Base-by-base conservation (phyloP, 768 basidiomycete genomes). In the Leccinum arenicola region DNA sequence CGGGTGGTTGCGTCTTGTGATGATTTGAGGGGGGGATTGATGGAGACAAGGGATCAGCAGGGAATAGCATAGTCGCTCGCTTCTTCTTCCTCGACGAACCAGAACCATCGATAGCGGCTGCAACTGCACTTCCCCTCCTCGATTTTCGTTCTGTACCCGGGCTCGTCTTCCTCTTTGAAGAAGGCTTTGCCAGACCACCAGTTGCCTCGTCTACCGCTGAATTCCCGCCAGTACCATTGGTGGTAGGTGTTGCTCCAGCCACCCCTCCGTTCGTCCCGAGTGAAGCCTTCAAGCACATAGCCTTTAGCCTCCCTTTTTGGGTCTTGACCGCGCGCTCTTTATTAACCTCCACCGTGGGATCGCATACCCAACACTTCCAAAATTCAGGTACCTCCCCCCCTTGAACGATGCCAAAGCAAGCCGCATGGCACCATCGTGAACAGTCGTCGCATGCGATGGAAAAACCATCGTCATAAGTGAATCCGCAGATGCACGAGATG, bases 371-470 rank as follows among this genome's bases (percentile, higher is more conserved):
- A 72, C 93, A 97, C 23, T 74, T 73, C 79, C 89, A 94, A 57
- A 86, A 82, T 50, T 93, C 91, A 1, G 89, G 88, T 0, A 90
- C 86, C 48, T 74, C 64, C 7, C 70, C 70, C 4, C 78, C 81
- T 54, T 80, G 74, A 12, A 77, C 74, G 61, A 89, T 86, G 50
- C 77, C 82, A 64, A 89, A 89, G 74, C 94, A 95, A 8, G 84
- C 85, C 7, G 83, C 86, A 74, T 95, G 93, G 64, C 87, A 88
- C 92, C 93, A 95, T 40, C 87, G 82, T 21, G 80, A 82, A 69
- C 93, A 95, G 52, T 76, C 70, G 71, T 95, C 93, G 74, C 93
- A 95, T 10, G 88, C 89, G 61, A 95, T 90, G 10, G 86, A 88
- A 71, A 88, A 91, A 21, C 92, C 92, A 70, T 93, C 91, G 73